Evolutionary conservation across 1,284 basidiomycete genomes (phyloP).

Genomic region (Marasmius tenuissimus): DNA sequence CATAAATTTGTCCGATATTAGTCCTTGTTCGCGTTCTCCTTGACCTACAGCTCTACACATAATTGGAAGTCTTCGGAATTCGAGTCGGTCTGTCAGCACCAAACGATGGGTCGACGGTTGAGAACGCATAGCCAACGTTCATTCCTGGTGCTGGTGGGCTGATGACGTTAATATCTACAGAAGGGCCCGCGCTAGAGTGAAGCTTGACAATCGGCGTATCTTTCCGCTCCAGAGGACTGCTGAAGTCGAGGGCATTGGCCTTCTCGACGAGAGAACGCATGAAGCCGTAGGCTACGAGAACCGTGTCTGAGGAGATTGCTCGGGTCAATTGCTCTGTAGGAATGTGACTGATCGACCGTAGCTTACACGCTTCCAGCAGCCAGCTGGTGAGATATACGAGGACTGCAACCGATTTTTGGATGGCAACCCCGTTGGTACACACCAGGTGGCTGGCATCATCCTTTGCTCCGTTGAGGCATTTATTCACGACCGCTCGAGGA

Average conservation of each 20-base stretch:
- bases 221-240: too few species aligned
- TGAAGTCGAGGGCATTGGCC: not conserved
- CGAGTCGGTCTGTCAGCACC: not conserved
- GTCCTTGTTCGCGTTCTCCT: not conserved
- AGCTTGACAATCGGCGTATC: not conserved
- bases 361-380: slow-evolving; percentile 53
- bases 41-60: not conserved
- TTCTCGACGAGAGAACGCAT: not conserved
- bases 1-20: not conserved
- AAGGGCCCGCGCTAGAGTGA: not conserved
- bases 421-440: slow-evolving; percentile 34
- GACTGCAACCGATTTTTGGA: slow-evolving; percentile 37
- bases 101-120: slow-evolving; percentile 2
- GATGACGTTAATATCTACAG: slow-evolving; percentile 5
- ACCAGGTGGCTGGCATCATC: slow-evolving; percentile 28
- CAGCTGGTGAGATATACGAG: slow-evolving; percentile 41
- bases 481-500: slow-evolving; percentile 27
- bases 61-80: not conserved
- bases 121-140: slow-evolving; percentile 14
- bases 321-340: not conserved
- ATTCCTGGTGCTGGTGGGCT: slow-evolving; percentile 6
- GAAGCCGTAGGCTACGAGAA: not conserved
- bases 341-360: not conserved
- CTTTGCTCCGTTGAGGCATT: slow-evolving; percentile 33
- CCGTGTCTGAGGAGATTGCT: not conserved